Base-by-base conservation (phyloP, 75 land plant species). In the Pinus tabuliformis region DNA sequence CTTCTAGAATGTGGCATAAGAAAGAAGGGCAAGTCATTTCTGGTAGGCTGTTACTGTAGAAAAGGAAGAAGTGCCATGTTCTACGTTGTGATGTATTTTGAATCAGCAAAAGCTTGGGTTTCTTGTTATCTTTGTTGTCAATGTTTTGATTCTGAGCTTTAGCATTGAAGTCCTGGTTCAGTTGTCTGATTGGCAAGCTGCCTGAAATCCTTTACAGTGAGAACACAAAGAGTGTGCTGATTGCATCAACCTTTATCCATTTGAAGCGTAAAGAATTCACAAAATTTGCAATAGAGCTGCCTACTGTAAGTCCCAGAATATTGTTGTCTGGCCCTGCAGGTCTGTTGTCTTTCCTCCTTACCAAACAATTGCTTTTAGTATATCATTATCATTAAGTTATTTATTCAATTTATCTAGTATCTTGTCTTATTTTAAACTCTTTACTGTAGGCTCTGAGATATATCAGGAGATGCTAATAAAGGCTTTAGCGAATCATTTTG, bases 401-500 rank as follows among this genome's bases (percentile, higher is more conserved):
- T 57, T 62, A 54, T 11, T 66, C 24, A 36, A 58, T 73, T 28
- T 6, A 59, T 37, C 73, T 59, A 30, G 21, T 39, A 5, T 17
- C 30, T 81, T 30, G 75, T 42, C 37, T 78, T 78, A 7, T 80
- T 49, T 49, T 9, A 1, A 42, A 75, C 21, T 64, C 56, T 78
- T 78, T 36, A 58, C 60, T 66, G 54, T 71, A 89, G 92, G 90
- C 20, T 88, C 84, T 56, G 83, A 82, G 62, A 74, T 80, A 58
- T 95, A 92, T 76, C 98, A 95, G 73, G 95, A 95, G 58, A 85
- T 75, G 12, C 78, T 95, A 78, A 82, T 80, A 6, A 95, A 90
- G 79, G 98, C 91, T 18, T 90, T 95, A 73, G 89, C 95, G 13
- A 90, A 86, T 56, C 80, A 89, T 71, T 88, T 82, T 78, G 81